Conservation (phyloP, 495 filamentous ascomycete genomes). For the Bombardia bombarda region DNA sequence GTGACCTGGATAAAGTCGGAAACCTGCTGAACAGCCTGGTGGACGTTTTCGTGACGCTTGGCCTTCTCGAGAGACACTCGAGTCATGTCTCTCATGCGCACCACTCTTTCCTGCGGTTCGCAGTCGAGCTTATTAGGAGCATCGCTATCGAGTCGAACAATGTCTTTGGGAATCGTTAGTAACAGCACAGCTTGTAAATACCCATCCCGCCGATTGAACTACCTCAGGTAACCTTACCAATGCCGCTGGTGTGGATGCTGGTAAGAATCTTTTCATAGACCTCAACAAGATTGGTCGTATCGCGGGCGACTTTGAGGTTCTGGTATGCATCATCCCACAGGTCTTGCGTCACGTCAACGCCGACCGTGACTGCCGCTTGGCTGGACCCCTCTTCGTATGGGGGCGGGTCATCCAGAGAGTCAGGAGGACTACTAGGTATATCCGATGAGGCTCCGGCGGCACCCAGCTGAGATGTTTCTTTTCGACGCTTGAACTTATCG, state of each 20-base stretch:
- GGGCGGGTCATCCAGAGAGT: too few species aligned
- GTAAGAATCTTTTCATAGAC: neutral
- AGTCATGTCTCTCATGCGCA: neutral
- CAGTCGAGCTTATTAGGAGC: neutral
- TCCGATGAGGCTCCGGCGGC: too few species aligned
- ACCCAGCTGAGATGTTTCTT: too few species aligned
- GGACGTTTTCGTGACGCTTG: neutral
- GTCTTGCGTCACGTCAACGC: neutral
- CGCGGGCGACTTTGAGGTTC: neutral
- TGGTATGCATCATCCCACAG: neutral
- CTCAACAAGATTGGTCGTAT: neutral
- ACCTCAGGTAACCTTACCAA: neutral
- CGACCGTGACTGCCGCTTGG: too few species aligned
- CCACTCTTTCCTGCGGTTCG: neutral
- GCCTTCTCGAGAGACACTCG: neutral
- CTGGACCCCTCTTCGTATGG: too few species aligned
- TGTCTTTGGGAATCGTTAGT: neutral
- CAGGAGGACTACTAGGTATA: too few species aligned
- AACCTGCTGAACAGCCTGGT: neutral
- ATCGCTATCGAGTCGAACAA: neutral
- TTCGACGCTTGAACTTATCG: too few species aligned
- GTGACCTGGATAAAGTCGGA: neutral
- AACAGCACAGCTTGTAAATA: too few species aligned
- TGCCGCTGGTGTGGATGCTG: neutral
- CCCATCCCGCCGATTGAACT: too few species aligned